These are phyloP conservation scores for Neurospora sp. DNA, from an alignment of 495 filamentous ascomycete genomes.

Conservation along the genomic window DNA sequence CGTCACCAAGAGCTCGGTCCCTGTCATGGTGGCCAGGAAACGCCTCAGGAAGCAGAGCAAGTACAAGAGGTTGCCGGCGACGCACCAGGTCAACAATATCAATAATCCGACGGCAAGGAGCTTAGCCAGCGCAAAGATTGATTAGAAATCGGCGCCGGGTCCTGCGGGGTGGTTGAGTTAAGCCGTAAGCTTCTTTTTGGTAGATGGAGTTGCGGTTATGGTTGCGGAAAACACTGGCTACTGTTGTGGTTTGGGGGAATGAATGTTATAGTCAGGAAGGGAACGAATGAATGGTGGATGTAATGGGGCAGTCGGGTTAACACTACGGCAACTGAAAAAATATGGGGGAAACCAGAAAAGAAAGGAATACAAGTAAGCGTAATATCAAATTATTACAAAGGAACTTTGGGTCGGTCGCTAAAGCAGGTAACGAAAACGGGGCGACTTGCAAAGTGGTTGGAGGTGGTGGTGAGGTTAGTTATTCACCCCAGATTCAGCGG, in stretches of 20 bases:
- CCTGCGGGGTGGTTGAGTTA: background rate
- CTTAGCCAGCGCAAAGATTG: constrained; percentile 55
- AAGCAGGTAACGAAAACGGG: too few relatives aligned
- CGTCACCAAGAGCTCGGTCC: constrained; percentile 90
- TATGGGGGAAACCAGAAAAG: background rate
- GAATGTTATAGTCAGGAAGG: background rate
- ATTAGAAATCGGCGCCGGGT: constrained; percentile 29
- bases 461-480: background rate
- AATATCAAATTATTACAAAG: background rate
- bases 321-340: background rate
- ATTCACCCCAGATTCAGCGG: background rate
- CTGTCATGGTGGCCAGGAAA: constrained; percentile 85
- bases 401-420: too few relatives aligned
- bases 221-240: too few relatives aligned
- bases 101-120: constrained; percentile 50
- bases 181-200: background rate
- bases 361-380: background rate
- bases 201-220: background rate
- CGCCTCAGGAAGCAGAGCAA: constrained; percentile 66
- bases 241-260: too few relatives aligned
- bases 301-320: background rate
- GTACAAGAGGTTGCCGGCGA: constrained; percentile 45
- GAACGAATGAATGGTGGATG: background rate
- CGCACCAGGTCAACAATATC: constrained; percentile 64
- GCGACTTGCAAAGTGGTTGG: too few relatives aligned